A percentile compares a stretch with the other conserved stretches of the same genome.
Evolutionary conservation across 192 early-diverging fungal genomes (phyloP).

Genomic region (Backusella tarrabulga): DNA sequence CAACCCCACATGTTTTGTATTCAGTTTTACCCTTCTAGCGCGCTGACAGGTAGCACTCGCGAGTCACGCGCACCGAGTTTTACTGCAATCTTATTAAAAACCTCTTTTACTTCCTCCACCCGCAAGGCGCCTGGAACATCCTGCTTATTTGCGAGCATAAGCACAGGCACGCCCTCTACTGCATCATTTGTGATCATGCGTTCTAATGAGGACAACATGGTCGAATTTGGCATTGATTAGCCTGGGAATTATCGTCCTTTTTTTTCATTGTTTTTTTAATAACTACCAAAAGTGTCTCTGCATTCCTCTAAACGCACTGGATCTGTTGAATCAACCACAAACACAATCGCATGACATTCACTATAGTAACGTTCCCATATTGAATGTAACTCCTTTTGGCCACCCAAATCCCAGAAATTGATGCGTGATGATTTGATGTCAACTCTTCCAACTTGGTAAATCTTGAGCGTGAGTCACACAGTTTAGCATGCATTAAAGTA

Average conservation of each 20-base stretch:
- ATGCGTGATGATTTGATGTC: slow-evolving; percentile 66
- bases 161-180: slow-evolving; percentile 81
- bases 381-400: slow-evolving; percentile 80
- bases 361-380: slow-evolving; percentile 95
- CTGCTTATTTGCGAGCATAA: slow-evolving; percentile 95
- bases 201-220: slow-evolving; percentile 46
- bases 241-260: background rate
- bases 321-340: slow-evolving; percentile 90
- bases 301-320: slow-evolving; percentile 79
- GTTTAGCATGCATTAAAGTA: slow-evolving; percentile 4
- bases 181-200: slow-evolving; percentile 72
- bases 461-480: background rate
- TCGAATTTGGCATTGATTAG: background rate
- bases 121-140: slow-evolving; percentile 68
- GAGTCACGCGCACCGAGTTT: slow-evolving; percentile 84
- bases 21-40: slow-evolving; percentile 71
- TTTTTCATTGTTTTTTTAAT: background rate
- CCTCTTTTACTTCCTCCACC: slow-evolving; percentile 86
- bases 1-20: background rate
- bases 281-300: slow-evolving; percentile 68
- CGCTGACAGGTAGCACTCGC: slow-evolving; percentile 79
- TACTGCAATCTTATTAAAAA: slow-evolving; percentile 86
- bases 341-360: slow-evolving; percentile 91
- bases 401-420: slow-evolving; percentile 96
- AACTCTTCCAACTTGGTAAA: slow-evolving; percentile 69